Evolutionary conservation across 305 asterid species (phyloP).

Genomic region (Fraxinus xanthoxyloides): DNA sequence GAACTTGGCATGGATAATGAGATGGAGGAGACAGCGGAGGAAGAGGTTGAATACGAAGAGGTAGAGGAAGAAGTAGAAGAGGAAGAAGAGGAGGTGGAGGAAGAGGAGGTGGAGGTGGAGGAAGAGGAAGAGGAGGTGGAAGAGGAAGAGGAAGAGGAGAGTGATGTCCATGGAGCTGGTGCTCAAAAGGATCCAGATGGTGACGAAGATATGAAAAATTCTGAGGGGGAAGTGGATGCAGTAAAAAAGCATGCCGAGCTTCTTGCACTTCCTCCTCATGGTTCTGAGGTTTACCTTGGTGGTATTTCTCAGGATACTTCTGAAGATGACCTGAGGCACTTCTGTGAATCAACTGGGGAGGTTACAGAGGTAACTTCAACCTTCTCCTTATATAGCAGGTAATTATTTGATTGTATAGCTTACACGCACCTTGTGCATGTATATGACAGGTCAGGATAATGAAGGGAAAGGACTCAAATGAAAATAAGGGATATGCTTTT

Average conservation of each 20-base stretch:
- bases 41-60: constrained; percentile 86
- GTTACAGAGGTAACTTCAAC: constrained; percentile 68
- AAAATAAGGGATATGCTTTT: constrained; percentile 94
- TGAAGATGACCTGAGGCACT: constrained; percentile 69
- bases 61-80: constrained; percentile 84
- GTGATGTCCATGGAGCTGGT: constrained; percentile 27
- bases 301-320: constrained; percentile 67
- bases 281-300: constrained; percentile 92
- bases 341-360: constrained; percentile 80
- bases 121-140: constrained; percentile 64
- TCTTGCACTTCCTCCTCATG: constrained; percentile 93
- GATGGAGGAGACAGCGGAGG: constrained; percentile 58
- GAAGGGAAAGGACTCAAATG: constrained; percentile 78
- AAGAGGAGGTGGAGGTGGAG: constrained; percentile 56
- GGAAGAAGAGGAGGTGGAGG: constrained; percentile 72
- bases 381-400: not conserved
- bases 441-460: constrained; percentile 79
- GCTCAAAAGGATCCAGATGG: constrained; percentile 33
- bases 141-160: constrained; percentile 44
- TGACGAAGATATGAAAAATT: constrained; percentile 54
- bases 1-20: constrained; percentile 62
- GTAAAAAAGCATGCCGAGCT: constrained; percentile 68
- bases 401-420: constrained; percentile 18
- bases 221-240: constrained; percentile 43
- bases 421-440: constrained; percentile 20